Percentiles rank a stretch among this genome's conserved stretches.
Evolutionary conservation across 1,139 yeast genomes (phyloP).

Genomic region (Debaryomyces singareniensis): DNA sequence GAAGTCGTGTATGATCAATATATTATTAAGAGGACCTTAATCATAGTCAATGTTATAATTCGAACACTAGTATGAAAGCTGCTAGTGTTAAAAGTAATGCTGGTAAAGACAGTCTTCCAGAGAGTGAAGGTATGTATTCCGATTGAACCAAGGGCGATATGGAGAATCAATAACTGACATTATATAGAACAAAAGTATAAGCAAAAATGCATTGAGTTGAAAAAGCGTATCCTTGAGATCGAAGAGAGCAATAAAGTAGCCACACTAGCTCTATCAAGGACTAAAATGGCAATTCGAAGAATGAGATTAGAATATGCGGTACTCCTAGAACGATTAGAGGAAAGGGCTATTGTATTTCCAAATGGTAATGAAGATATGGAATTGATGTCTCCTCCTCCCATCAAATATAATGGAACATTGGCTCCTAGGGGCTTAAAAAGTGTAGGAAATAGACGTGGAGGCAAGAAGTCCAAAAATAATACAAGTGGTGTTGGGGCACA

Average conservation of each 20-base stretch:
- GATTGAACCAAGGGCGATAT: no score
- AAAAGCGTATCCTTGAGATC: constrained; percentile 64
- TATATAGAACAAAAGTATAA: constrained; percentile 35
- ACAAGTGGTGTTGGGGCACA: constrained; percentile 5
- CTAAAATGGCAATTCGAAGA: constrained; percentile 71
- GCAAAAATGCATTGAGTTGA: constrained; percentile 66
- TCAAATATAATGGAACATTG: constrained; percentile 28
- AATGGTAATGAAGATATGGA: constrained; percentile 26
- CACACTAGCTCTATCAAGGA: constrained; percentile 71
- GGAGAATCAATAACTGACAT: no score
- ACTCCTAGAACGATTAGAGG: constrained; percentile 73
- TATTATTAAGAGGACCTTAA: no score
- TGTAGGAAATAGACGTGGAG: constrained; percentile 17
- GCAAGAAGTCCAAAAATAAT: constrained; percentile 14
- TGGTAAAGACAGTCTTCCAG: constrained; percentile 29
- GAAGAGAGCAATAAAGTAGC: constrained; percentile 78
- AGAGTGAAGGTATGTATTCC: constrained; percentile 34
- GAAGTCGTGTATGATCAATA: no score
- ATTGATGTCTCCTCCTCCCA: constrained; percentile 40
- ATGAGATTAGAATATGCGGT: constrained; percentile 77
- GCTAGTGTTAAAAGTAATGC: constrained; percentile 6
- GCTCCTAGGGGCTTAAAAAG: constrained; percentile 13
- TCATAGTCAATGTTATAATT: no score
- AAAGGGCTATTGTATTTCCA: constrained; percentile 35
- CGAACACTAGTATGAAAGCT: constrained; percentile 6